These are phyloP conservation scores for Metschnikowia cerradonensis DNA, from an alignment of 805 yeast species.

Conservation along the genomic window DNA sequence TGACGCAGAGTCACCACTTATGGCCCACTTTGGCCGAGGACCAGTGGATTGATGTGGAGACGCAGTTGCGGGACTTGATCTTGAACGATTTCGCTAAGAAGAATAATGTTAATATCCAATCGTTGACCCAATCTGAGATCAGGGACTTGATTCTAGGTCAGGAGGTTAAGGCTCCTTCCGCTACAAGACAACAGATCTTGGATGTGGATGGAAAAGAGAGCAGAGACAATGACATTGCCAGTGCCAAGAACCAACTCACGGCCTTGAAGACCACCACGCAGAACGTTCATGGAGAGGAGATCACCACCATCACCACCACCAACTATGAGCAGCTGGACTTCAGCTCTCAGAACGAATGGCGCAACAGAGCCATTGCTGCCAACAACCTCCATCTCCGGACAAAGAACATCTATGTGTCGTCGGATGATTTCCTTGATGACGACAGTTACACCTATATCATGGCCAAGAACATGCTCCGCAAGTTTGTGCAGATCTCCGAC, in stretches of 20 bases:
- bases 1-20: slow-evolving; percentile 72
- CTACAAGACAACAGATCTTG: slow-evolving; percentile 77
- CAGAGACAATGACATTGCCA: slow-evolving; percentile 27
- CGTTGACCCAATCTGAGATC: slow-evolving; percentile 89
- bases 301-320: slow-evolving; percentile 88
- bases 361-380: slow-evolving; percentile 78
- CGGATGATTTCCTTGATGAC: slow-evolving; percentile 49
- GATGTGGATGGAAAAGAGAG: slow-evolving; percentile 55
- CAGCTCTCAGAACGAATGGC: slow-evolving; percentile 86
- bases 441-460: slow-evolving; percentile 65
- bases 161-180: slow-evolving; percentile 86
- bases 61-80: slow-evolving; percentile 82
- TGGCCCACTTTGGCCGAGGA: slow-evolving; percentile 92
- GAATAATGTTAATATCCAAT: slow-evolving; percentile 78
- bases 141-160: slow-evolving; percentile 94
- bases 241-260: slow-evolving; percentile 51
- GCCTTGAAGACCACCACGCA: slow-evolving; percentile 80
- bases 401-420: slow-evolving; percentile 64
- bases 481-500: slow-evolving; percentile 78
- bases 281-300: slow-evolving; percentile 95
- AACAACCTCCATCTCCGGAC: slow-evolving; percentile 68
- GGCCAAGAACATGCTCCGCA: slow-evolving; percentile 76
- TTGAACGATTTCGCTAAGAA: slow-evolving; percentile 80
- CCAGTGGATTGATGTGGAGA: slow-evolving; percentile 89
- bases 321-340: slow-evolving; percentile 82